Percentiles rank a stretch among this genome's conserved stretches.
Evolutionary conservation across 768 basidiomycete genomes (phyloP).

Genomic region (Phaffia tasmanica): DNA sequence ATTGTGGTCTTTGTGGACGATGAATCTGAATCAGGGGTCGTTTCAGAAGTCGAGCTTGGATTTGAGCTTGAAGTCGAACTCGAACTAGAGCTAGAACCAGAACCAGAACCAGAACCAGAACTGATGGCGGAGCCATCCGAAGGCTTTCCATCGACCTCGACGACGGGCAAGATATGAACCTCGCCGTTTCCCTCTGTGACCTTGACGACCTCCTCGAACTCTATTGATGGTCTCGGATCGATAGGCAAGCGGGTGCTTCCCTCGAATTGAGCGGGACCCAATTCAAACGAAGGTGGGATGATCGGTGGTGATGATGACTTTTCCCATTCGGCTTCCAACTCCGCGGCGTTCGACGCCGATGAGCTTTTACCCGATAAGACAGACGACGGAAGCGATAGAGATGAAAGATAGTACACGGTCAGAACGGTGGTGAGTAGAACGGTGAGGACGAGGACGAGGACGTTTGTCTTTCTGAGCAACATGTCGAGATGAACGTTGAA

Average conservation of each 20-base stretch:
- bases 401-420: background rate
- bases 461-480: conserved; percentile 12
- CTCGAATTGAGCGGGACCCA: background rate
- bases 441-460: background rate
- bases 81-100: background rate
- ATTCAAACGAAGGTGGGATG: background rate
- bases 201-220: background rate
- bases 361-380: no score
- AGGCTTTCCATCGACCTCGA: background rate
- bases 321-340: no score
- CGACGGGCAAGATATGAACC: conserved; percentile 2
- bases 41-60: background rate
- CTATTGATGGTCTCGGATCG: conserved; percentile 1
- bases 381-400: background rate
- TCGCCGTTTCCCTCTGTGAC: background rate
- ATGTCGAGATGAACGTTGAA: background rate
- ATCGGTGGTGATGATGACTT: background rate
- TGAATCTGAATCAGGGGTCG: background rate
- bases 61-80: background rate
- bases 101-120: no score
- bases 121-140: background rate
- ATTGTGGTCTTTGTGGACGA: background rate
- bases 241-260: conserved; percentile 9
- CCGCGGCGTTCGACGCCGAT: no score
- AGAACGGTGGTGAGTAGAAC: background rate